phyloP scores from a whole-genome alignment of 106 monocot species.

The Dioscorea zingiberensis region DNA sequence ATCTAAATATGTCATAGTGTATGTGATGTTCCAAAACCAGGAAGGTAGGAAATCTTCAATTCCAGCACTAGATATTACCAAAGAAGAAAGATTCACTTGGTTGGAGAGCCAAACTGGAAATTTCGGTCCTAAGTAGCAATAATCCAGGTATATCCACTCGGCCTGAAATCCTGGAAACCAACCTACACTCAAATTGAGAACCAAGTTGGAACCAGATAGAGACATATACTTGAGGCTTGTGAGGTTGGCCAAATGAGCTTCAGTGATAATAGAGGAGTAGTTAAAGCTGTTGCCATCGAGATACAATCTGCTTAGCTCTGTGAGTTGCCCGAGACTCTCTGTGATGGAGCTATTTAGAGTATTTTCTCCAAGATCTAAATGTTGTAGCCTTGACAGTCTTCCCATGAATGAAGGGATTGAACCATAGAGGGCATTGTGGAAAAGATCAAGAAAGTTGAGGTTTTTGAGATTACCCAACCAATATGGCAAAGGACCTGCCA shows the following conservation, averaged over 20 bases:
- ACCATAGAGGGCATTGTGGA: not conserved
- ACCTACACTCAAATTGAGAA: no score
- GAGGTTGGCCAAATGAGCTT: constrained; percentile 3
- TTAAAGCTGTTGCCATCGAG: not conserved
- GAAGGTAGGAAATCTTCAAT: no score
- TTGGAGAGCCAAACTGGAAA: no score
- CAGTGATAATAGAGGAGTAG: not conserved
- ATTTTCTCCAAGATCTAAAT: not conserved
- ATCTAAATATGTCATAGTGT: no score
- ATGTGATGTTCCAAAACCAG: no score
- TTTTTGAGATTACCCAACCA: not conserved
- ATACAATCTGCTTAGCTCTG: not conserved
- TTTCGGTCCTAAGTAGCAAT: no score
- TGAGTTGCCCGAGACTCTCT: not conserved
- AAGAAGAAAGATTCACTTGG: no score
- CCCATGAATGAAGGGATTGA: not conserved
- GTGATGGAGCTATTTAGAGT: not conserved
- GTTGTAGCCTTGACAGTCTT: not conserved
- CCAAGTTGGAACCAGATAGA: no score
- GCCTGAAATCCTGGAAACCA: no score
- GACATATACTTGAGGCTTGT: not conserved
- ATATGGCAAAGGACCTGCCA: not conserved
- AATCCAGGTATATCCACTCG: no score
- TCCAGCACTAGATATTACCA: no score
- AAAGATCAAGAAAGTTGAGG: not conserved